A percentile compares a stretch with the other conserved stretches of the same genome.
Conservation (phyloP, 2,329 filamentous ascomycete genomes). For the Neodidymelliopsis sp. region DNA sequence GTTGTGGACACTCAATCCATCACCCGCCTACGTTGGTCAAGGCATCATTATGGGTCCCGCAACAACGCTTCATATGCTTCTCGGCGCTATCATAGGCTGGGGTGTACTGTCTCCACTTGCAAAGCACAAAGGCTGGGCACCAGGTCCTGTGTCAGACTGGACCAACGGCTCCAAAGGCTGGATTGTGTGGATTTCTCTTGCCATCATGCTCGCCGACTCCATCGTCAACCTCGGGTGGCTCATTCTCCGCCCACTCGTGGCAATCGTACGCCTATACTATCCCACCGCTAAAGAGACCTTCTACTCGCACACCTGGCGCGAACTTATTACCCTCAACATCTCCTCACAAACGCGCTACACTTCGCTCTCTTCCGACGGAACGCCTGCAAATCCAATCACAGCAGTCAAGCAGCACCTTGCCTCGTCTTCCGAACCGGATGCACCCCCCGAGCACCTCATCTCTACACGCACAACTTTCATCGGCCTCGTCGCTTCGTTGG, state of each 20-base stretch:
- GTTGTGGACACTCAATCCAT: constrained; percentile 97
- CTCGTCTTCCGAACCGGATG: constrained; percentile 68
- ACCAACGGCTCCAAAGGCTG: constrained; percentile 93
- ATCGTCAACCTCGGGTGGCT: constrained; percentile 87
- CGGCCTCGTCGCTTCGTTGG: constrained; percentile 77
- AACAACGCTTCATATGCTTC: constrained; percentile 93
- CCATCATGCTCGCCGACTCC: constrained; percentile 96
- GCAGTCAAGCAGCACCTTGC: constrained; percentile 44
- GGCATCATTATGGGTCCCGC: constrained; percentile 98
- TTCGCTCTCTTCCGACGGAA: constrained; percentile 37
- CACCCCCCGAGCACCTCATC: constrained; percentile 83
- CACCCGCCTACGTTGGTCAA: constrained; percentile 95
- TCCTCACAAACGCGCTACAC: constrained; percentile 50
- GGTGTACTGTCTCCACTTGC: constrained; percentile 87
- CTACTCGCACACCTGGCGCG: constrained; percentile 46
- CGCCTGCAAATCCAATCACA: constrained; percentile 29
- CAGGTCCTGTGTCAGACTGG: constrained; percentile 87
- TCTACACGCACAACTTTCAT: constrained; percentile 73
- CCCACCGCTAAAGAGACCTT: constrained; percentile 39
- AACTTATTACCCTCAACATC: constrained; percentile 43
- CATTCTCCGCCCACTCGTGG: constrained; percentile 68
- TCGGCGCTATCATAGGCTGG: constrained; percentile 91
- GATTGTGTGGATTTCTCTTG: constrained; percentile 96
- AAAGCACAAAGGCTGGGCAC: constrained; percentile 86
- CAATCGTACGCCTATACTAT: constrained; percentile 53